phyloP scores from a whole-genome alignment of 305 asterid species.

The Fraxinus paxiana region DNA sequence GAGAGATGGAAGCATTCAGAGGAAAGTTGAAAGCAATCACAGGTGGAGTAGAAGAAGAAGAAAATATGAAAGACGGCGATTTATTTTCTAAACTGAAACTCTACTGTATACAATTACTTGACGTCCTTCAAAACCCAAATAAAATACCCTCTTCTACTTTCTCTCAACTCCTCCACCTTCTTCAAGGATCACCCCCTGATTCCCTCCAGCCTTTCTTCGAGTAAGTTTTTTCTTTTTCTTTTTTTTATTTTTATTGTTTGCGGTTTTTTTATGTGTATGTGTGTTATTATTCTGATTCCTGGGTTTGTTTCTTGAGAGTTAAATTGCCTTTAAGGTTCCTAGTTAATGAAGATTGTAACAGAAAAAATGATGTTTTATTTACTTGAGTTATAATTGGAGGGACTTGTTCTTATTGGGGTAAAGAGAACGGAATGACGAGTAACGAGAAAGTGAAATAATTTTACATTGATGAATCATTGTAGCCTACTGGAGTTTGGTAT shows the following conservation, averaged over 20 bases:
- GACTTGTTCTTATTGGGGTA: not conserved
- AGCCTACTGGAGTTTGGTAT: not conserved
- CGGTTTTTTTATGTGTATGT: not conserved
- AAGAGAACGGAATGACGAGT: not conserved
- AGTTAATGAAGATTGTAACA: not conserved
- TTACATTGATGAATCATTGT: not conserved
- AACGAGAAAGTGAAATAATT: not conserved
- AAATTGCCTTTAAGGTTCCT: not conserved
- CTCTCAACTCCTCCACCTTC: slow-evolving; percentile 53
- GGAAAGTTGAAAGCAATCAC: slow-evolving; percentile 14
- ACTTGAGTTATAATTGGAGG: slow-evolving; percentile 1
- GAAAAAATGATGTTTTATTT: not conserved
- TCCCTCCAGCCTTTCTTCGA: slow-evolving; percentile 72
- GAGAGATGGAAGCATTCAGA: slow-evolving; percentile 14
- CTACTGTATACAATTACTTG: slow-evolving; percentile 53
- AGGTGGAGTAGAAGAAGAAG: slow-evolving; percentile 24
- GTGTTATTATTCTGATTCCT: not conserved
- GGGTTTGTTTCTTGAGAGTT: slow-evolving; percentile 21
- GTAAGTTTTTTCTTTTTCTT: slow-evolving; percentile 32
- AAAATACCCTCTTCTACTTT: slow-evolving; percentile 33
- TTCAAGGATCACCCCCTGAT: slow-evolving; percentile 43
- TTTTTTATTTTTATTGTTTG: too few relatives aligned
- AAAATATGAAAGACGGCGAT: slow-evolving; percentile 20
- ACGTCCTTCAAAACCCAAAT: slow-evolving; percentile 56
- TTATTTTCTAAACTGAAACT: slow-evolving; percentile 59